Base-by-base conservation (phyloP, 306 rosid genomes). In the Cucurbita argyrosperma region DNA sequence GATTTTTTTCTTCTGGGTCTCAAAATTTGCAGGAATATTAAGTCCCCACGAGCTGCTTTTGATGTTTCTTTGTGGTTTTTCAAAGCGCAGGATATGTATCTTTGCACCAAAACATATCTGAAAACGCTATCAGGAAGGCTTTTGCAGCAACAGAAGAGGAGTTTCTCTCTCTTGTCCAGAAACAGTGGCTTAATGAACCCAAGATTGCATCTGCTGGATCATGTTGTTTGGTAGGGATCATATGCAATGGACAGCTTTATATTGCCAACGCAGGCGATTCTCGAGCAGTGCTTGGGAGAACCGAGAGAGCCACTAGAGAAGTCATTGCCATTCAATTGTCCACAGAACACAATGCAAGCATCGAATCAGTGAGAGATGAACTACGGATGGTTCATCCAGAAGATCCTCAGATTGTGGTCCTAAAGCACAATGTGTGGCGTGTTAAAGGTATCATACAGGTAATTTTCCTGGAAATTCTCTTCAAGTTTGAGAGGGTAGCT, bases 401-500 rank as follows among this genome's bases (percentile, higher is more conserved):
- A 42, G 98, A 92, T 80, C 77, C 96, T 12, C 84, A 90, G 49
- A 90, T 90, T 40, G 98, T 92, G 69, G 81, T 84, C 69, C 76
- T 79, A 64, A 88, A 86, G 50, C 92, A 88, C 80, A 83, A 67
- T 0, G 95, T 85, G 80, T 92, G 98, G 98, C 92, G 96, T 1
- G 96, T 92, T 14, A 92, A 92, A 74, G 98, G 98, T 80, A 77
- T 92, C 78, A 92, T 92, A 71, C 97, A 92, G 95, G 94, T 87
- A 82, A 16, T 6, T 38, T 21, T 56, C 59, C 40, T 4, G 60
- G 13, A 50, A 70, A 70, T 0, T 30, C 35, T 70, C 46, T 70
- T 3, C 8, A 50, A 50, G 51, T 70, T 16, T 30, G 26, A 13
- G 57, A 26, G 59, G 1, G 8, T 69, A 14, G 54, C 18, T 49